Conservation (phyloP, 768 basidiomycete species). For the Hirschioporus abietinus region DNA sequence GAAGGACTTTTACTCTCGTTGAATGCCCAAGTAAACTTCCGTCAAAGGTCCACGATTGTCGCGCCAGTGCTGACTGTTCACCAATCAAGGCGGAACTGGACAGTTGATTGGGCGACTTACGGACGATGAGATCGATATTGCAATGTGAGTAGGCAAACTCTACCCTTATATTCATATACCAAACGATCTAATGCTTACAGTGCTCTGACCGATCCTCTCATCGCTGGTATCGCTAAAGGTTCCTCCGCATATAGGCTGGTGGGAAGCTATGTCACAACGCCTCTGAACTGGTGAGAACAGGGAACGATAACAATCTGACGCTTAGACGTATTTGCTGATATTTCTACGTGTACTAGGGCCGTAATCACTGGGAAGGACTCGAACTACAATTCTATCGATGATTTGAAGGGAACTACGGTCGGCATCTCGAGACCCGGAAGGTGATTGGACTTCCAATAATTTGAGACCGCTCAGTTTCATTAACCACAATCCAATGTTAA, state of each 20-base stretch:
- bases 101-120: conserved; percentile 73
- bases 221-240: conserved; percentile 90
- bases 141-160: conserved; percentile 49
- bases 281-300: conserved; percentile 69
- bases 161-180: not conserved
- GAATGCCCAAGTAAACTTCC: conserved; percentile 75
- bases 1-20: conserved; percentile 72
- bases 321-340: not conserved
- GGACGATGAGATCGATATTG: conserved; percentile 75
- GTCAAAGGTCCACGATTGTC: not conserved
- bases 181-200: conserved; percentile 30
- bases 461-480: not conserved
- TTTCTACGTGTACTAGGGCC: conserved; percentile 51
- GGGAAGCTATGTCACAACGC: conserved; percentile 86
- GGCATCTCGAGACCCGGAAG: conserved; percentile 90
- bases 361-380: conserved; percentile 84
- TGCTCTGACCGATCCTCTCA: conserved; percentile 85
- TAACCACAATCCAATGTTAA: conserved; percentile 19
- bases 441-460: conserved; percentile 28
- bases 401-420: conserved; percentile 75
- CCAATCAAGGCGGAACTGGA: conserved; percentile 68
- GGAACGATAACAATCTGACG: not conserved
- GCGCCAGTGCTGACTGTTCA: not conserved
- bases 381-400: conserved; percentile 59
- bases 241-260: conserved; percentile 85